Percentiles rank a stretch among this genome's conserved stretches.
These are phyloP conservation scores for Coemansia sp. DNA, from an alignment of 192 early-diverging fungal genomes.

Conservation along the genomic window DNA sequence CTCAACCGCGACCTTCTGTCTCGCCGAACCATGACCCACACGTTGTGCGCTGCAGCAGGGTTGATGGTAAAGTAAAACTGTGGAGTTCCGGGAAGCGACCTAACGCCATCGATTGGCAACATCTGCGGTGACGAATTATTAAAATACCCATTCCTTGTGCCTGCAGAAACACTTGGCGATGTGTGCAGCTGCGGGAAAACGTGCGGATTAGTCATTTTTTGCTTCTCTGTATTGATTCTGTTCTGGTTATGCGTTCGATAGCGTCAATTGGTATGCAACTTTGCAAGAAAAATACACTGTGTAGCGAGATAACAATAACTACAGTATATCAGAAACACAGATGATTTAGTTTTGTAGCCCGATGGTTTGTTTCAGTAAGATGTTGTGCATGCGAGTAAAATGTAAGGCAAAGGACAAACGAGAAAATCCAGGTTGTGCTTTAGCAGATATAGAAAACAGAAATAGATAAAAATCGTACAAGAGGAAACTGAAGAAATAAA, in stretches of 20 bases:
- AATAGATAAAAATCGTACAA: background rate
- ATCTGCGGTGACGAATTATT: conserved; percentile 14
- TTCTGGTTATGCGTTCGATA: conserved; percentile 6
- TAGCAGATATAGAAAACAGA: background rate
- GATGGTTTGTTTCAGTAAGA: too few species aligned
- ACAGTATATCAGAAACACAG: background rate
- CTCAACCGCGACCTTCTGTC: conserved; percentile 31
- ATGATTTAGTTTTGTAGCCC: too few species aligned
- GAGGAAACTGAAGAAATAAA: background rate
- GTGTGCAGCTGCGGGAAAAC: conserved; percentile 33
- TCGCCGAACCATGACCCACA: conserved; percentile 35
- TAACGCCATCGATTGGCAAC: conserved; percentile 17
- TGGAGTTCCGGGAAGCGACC: conserved; percentile 41
- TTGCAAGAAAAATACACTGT: too few species aligned
- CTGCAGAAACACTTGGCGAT: conserved; percentile 24
- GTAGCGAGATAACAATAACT: too few species aligned
- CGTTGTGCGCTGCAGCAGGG: conserved; percentile 12
- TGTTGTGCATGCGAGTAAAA: too few species aligned
- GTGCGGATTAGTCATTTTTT: conserved; percentile 29
- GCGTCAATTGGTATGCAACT: background rate
- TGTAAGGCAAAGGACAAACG: too few species aligned
- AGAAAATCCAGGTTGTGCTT: too few species aligned
- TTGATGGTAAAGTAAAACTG: conserved; percentile 11
- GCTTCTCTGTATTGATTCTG: background rate
- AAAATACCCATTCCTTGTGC: background rate